Percentiles rank a stretch among this genome's conserved stretches.
phyloP scores from a whole-genome alignment of 352 stramenopile species.

The Pythium pyrilobum region DNA sequence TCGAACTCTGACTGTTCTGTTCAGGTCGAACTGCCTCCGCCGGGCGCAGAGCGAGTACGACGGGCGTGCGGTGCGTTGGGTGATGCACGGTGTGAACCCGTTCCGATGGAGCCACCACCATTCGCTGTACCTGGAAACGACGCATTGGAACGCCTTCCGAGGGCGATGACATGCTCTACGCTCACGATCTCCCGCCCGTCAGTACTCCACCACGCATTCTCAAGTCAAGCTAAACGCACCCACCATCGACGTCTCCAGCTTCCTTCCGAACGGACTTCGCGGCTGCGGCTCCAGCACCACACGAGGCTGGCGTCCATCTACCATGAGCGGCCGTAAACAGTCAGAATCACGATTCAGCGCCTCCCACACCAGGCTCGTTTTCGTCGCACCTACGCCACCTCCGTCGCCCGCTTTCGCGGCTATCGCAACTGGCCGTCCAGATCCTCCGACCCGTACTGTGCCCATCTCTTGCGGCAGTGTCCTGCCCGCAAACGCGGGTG shows the following conservation, averaged over 20 bases:
- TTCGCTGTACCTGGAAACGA: conserved; percentile 15
- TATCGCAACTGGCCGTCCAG: conserved; percentile 34
- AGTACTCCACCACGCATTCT: background rate
- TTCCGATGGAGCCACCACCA: background rate
- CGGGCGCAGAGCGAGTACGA: background rate
- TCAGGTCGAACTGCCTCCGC: background rate
- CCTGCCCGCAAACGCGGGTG: conserved; percentile 22
- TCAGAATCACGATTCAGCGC: background rate
- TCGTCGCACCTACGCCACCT: background rate
- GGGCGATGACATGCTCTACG: background rate
- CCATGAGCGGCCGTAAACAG: background rate
- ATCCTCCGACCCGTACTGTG: conserved; percentile 41
- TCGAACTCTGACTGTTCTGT: background rate
- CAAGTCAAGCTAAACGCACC: background rate
- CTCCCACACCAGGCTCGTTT: background rate
- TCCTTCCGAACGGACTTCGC: conserved; percentile 37
- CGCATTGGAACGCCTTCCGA: background rate
- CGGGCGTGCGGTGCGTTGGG: conserved; percentile 3
- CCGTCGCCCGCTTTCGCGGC: background rate
- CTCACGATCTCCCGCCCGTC: too few species aligned
- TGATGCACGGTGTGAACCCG: conserved; percentile 25
- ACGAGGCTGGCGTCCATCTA: conserved; percentile 13
- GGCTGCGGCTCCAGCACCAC: conserved; percentile 32
- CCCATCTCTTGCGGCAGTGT: conserved; percentile 40
- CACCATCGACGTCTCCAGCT: conserved; percentile 33